Evolutionary conservation across 139 green algal species (phyloP).

Genomic region (Nannochloris sp.): DNA sequence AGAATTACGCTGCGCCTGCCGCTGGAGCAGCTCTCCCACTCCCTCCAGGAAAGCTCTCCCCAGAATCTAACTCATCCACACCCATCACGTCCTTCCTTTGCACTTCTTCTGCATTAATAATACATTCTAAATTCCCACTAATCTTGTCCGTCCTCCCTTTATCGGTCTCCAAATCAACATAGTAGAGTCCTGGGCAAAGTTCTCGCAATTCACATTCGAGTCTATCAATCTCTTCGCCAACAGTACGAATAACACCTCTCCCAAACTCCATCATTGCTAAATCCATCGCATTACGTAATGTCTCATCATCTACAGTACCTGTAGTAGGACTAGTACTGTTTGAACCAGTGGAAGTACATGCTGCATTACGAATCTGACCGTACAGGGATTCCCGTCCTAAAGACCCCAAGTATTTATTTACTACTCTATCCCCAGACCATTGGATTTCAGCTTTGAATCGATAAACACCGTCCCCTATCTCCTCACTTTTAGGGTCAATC

Average conservation of each 20-base stretch:
- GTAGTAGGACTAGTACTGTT: neutral
- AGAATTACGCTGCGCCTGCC: too few relatives aligned
- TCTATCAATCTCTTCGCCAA: conserved; percentile 85
- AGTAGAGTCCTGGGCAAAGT: conserved; percentile 53
- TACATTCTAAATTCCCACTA: too few relatives aligned
- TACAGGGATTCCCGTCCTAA: conserved; percentile 16
- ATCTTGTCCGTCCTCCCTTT: too few relatives aligned
- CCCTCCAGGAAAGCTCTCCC: too few relatives aligned
- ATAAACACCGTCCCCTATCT: conserved; percentile 73
- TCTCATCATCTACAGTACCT: conserved; percentile 2
- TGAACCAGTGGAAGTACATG: conserved; percentile 9
- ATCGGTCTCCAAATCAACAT: conserved; percentile 79
- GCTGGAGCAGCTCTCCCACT: too few relatives aligned
- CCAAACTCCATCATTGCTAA: conserved; percentile 51
- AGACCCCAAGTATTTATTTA: conserved; percentile 17
- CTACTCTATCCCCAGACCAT: conserved; percentile 26
- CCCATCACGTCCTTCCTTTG: too few relatives aligned
- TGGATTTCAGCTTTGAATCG: conserved; percentile 6
- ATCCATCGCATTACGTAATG: conserved; percentile 24
- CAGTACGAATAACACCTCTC: conserved; percentile 61
- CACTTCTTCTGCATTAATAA: too few relatives aligned
- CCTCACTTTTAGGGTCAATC: conserved; percentile 78
- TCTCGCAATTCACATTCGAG: conserved; percentile 72
- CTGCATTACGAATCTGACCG: conserved; percentile 7
- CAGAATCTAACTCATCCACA: too few relatives aligned